Percentiles rank a stretch among this genome's conserved stretches.
These are phyloP conservation scores for Aleurites moluccanus DNA, from an alignment of 441 rosid genomes.

Conservation along the genomic window DNA sequence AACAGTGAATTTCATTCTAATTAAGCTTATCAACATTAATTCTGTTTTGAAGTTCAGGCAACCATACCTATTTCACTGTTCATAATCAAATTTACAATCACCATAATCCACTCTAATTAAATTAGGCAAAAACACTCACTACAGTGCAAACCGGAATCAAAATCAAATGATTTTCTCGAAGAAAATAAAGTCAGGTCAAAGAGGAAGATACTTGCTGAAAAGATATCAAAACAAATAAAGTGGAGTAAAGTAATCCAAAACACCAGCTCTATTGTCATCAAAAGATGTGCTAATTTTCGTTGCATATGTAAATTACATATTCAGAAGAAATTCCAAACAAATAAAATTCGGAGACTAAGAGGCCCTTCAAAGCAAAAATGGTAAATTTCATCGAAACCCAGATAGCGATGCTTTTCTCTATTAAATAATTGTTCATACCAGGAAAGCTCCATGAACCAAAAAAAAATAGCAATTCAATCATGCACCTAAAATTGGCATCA, in stretches of 20 bases:
- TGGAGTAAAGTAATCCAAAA: background rate
- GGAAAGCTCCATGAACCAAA: background rate
- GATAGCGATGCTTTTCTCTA: background rate
- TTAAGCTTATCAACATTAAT: background rate
- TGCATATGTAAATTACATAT: background rate
- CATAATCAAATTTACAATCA: background rate
- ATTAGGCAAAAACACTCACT: background rate
- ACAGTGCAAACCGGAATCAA: background rate
- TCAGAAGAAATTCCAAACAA: background rate
- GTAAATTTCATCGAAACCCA: background rate
- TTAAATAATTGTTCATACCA: background rate
- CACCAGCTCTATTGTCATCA: conserved; percentile 5
- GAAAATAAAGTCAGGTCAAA: background rate
- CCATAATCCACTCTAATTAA: background rate
- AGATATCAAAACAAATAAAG: background rate
- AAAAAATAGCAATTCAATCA: conserved; percentile 1
- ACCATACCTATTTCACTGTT: background rate
- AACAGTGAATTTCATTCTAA: background rate
- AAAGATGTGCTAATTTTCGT: conserved; percentile 3
- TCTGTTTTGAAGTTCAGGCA: background rate
- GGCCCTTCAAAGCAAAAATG: background rate
- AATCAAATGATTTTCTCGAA: background rate
- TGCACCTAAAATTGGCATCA: background rate
- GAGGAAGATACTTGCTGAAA: background rate
- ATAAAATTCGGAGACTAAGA: background rate